Conservation (phyloP, 2,329 filamentous ascomycete genomes). For the Phialophora tarda region DNA sequence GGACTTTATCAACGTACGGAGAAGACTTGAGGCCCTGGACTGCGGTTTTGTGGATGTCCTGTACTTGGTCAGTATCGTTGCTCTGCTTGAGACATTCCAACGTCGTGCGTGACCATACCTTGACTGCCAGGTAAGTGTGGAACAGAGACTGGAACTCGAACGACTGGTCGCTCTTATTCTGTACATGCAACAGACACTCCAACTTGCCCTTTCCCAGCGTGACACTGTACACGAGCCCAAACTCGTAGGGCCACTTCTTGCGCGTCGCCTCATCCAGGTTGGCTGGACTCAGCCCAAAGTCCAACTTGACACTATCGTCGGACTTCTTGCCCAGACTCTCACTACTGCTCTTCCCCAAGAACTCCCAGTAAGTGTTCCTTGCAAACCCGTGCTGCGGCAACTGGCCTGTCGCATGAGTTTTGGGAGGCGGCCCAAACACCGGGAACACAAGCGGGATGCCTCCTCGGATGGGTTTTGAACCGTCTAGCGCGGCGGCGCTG, state of each 20-base stretch:
- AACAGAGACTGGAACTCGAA: constrained; percentile 93
- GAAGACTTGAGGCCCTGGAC: constrained; percentile 78
- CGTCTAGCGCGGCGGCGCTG: constrained; percentile 79
- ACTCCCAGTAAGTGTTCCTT: constrained; percentile 88
- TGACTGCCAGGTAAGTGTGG: constrained; percentile 85
- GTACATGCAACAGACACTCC: constrained; percentile 81
- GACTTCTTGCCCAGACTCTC: constrained; percentile 51
- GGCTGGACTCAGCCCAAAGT: constrained; percentile 84
- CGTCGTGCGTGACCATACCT: constrained; percentile 60
- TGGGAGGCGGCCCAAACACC: constrained; percentile 79
- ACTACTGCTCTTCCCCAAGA: constrained; percentile 82
- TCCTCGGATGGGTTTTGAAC: constrained; percentile 85
- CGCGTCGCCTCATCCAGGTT: constrained; percentile 72
- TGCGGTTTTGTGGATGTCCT: constrained; percentile 79
- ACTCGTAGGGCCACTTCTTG: constrained; percentile 81
- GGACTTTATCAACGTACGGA: constrained; percentile 83
- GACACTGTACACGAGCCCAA: constrained; percentile 91
- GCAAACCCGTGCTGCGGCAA: constrained; percentile 96
- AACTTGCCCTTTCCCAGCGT: constrained; percentile 77
- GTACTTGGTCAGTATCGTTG: constrained; percentile 8
- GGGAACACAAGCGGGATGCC: constrained; percentile 38
- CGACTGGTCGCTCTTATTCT: constrained; percentile 79
- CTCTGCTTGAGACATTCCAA: not conserved
- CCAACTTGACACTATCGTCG: constrained; percentile 82
- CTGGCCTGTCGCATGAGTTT: constrained; percentile 74